These are phyloP conservation scores for Fusarium sp. DNA, from an alignment of 2,329 filamentous ascomycete species.

Conservation along the genomic window DNA sequence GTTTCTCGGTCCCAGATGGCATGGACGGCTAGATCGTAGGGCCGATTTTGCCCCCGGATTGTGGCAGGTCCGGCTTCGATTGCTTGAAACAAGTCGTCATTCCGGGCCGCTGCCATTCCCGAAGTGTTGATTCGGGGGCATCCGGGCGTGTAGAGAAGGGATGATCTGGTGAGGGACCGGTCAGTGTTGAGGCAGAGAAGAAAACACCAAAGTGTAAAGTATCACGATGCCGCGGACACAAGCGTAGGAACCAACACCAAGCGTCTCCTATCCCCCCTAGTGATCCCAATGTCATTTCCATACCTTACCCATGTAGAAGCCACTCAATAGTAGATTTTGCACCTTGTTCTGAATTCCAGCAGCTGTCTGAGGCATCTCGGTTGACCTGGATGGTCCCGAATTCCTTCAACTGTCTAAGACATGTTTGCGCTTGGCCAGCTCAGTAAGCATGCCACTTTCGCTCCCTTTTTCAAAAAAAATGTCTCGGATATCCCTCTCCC, in stretches of 20 bases:
- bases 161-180: too few relatives aligned
- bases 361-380: neutral
- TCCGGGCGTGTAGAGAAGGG: too few relatives aligned
- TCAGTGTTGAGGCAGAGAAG: too few relatives aligned
- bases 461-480: slow-evolving; percentile 24
- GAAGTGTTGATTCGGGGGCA: too few relatives aligned
- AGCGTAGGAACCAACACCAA: neutral
- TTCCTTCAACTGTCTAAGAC: slow-evolving; percentile 25
- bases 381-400: neutral
- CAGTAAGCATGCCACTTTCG: slow-evolving; percentile 7
- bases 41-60: too few relatives aligned
- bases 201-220: too few relatives aligned
- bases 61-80: too few relatives aligned
- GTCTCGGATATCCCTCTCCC: slow-evolving; percentile 23
- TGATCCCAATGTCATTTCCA: slow-evolving; percentile 5
- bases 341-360: slow-evolving; percentile 13
- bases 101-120: too few relatives aligned
- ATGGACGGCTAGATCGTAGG: too few relatives aligned
- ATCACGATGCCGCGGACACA: neutral
- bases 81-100: too few relatives aligned
- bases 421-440: neutral
- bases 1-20: too few relatives aligned
- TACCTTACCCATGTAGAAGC: slow-evolving; percentile 16
- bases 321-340: neutral
- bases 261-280: neutral